phyloP scores from a whole-genome alignment of 2,329 filamentous ascomycete genomes.

The Paraconiothyrium sp. region DNA sequence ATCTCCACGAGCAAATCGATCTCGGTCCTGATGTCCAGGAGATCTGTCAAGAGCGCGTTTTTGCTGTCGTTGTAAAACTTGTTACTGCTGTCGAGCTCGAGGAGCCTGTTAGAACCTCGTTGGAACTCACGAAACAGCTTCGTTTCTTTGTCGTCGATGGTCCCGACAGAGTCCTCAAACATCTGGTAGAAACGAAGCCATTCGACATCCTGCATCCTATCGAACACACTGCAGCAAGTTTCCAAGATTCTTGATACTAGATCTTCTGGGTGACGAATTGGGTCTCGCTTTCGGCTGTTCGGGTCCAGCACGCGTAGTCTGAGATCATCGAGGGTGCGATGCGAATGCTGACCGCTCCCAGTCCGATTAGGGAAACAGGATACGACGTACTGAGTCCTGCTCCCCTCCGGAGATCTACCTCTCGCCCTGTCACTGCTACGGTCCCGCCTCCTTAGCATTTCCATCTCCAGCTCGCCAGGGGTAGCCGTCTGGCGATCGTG shows the following conservation, averaged over 20 bases:
- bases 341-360: conserved; percentile 11
- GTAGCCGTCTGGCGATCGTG: background rate
- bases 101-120: conserved; percentile 9
- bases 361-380: conserved; percentile 20
- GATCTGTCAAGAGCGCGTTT: conserved; percentile 16
- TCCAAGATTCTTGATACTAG: conserved; percentile 22
- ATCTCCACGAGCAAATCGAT: conserved; percentile 20
- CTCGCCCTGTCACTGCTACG: background rate
- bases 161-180: conserved; percentile 21
- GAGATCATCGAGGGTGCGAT: conserved; percentile 18
- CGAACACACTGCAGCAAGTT: conserved; percentile 21
- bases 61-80: conserved; percentile 20
- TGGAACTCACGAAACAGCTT: conserved; percentile 20
- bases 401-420: conserved; percentile 1
- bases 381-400: conserved; percentile 8
- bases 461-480: conserved; percentile 10
- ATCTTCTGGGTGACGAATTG: conserved; percentile 15
- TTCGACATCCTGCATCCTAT: conserved; percentile 16
- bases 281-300: conserved; percentile 9
- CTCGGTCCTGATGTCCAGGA: conserved; percentile 22
- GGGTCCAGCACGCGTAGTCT: conserved; percentile 14
- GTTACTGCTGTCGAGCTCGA: conserved; percentile 13
- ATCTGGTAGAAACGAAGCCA: conserved; percentile 23
- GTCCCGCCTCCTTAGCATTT: background rate
- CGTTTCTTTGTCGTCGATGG: conserved; percentile 21